Conservation (phyloP, 306 rosid genomes). For the Abrus precatorius region DNA sequence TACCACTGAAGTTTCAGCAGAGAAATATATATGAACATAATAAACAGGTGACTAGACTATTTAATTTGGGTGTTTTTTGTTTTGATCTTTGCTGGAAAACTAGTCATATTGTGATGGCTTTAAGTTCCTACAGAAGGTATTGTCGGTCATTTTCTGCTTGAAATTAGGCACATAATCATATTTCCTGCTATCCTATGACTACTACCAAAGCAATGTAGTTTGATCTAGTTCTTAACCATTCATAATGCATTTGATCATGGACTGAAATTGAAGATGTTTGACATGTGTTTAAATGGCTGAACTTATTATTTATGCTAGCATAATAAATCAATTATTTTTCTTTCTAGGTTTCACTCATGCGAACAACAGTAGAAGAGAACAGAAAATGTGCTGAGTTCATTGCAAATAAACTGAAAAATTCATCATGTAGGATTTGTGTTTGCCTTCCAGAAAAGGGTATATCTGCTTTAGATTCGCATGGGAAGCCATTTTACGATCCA, state of each 20-base stretch:
- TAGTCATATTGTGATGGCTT: conserved; percentile 35
- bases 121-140: conserved; percentile 12
- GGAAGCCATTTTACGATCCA: conserved; percentile 80
- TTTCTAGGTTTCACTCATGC: conserved; percentile 84
- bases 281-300: conserved; percentile 19
- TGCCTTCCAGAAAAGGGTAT: conserved; percentile 91
- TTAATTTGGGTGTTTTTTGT: conserved; percentile 18
- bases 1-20: conserved; percentile 69
- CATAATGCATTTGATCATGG: conserved; percentile 22
- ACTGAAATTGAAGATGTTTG: conserved; percentile 21
- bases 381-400: conserved; percentile 78
- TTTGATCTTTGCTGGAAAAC: conserved; percentile 39
- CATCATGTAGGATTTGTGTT: conserved; percentile 71
- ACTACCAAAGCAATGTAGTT: conserved; percentile 32
- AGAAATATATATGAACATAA: conserved; percentile 83
- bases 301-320: conserved; percentile 24
- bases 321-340: conserved; percentile 23
- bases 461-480: conserved; percentile 91
- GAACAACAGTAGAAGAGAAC: conserved; percentile 86
- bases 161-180: conserved; percentile 5
- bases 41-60: conserved; percentile 74
- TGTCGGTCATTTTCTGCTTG: conserved; percentile 10
- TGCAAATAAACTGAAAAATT: conserved; percentile 77
- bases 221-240: conserved; percentile 39
- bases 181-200: conserved; percentile 25